Evolutionary conservation across 2,329 filamentous ascomycete species (phyloP).

Genomic region (Diaporthe capsici): DNA sequence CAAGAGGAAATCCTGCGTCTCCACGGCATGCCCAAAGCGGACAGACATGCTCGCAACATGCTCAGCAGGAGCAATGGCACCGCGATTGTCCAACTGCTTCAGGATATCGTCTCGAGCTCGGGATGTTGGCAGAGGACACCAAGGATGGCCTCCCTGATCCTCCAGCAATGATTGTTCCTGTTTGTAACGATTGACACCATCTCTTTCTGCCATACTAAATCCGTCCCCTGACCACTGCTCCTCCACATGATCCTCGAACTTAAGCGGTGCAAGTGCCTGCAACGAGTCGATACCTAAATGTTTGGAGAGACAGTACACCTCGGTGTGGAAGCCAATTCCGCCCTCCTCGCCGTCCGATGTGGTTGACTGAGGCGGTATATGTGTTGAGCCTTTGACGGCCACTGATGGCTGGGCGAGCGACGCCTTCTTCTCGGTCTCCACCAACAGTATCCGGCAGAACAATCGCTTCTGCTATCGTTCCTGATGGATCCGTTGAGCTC

Average conservation of each 20-base stretch:
- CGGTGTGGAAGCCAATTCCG: constrained; percentile 41
- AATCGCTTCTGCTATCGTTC: not conserved
- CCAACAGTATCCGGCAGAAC: not conserved
- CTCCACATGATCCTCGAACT: constrained; percentile 39
- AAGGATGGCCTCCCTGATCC: constrained; percentile 42
- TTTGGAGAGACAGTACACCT: constrained; percentile 41
- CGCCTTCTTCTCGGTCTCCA: constrained; percentile 6
- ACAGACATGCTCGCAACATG: not conserved
- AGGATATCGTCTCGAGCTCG: constrained; percentile 6
- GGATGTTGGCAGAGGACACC: constrained; percentile 8
- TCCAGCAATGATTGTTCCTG: constrained; percentile 9
- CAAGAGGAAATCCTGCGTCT: not conserved
- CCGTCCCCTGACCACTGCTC: constrained; percentile 39
- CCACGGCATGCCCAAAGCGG: not conserved
- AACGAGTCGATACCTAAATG: constrained; percentile 41
- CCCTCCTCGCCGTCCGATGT: not conserved
- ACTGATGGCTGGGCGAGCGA: not conserved
- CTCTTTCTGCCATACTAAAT: constrained; percentile 40
- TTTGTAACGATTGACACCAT: constrained; percentile 37
- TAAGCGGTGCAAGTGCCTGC: constrained; percentile 37
- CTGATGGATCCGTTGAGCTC: not conserved
- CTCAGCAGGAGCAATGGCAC: not conserved
- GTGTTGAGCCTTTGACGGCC: not conserved
- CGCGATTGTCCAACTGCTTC: not conserved
- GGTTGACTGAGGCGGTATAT: not conserved